These are phyloP conservation scores for Lactarius trivialis DNA, from an alignment of 768 basidiomycete genomes.

Conservation along the genomic window DNA sequence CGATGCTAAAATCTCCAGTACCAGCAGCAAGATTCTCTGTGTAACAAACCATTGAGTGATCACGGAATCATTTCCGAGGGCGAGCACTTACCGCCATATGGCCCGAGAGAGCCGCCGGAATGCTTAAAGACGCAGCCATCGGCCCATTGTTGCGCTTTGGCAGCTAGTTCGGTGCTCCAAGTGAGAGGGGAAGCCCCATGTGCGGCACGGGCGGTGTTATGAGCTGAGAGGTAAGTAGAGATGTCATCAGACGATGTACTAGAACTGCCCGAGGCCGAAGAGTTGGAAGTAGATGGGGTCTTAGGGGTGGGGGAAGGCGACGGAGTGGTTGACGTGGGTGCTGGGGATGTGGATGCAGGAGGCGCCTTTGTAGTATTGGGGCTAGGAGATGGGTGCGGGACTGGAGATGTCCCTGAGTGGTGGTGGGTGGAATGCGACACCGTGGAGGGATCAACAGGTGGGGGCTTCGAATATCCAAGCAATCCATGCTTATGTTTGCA, in stretches of 20 bases:
- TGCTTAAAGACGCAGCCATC: conserved; percentile 62
- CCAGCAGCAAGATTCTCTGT: conserved; percentile 75
- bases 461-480: conserved; percentile 19
- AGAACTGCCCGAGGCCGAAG: conserved; percentile 3
- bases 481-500: conserved; percentile 25
- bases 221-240: conserved; percentile 46
- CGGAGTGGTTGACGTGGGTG: too few relatives aligned
- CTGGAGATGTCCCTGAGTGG: too few relatives aligned
- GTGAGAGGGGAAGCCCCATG: conserved; percentile 59
- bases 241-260: conserved; percentile 40
- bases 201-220: conserved; percentile 55
- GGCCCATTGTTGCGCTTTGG: conserved; percentile 66
- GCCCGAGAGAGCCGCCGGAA: conserved; percentile 57
- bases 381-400: too few relatives aligned
- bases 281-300: conserved; percentile 17
- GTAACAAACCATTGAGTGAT: not conserved
- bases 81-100: conserved; percentile 46
- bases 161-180: conserved; percentile 56
- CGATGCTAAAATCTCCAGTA: conserved; percentile 50
- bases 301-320: conserved; percentile 1
- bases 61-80: not conserved
- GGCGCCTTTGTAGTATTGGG: too few relatives aligned
- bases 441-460: too few relatives aligned
- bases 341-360: too few relatives aligned
- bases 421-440: too few relatives aligned